Conservation (phyloP, 2,329 filamentous ascomycete genomes). For the Pezicula neosporulosa region DNA sequence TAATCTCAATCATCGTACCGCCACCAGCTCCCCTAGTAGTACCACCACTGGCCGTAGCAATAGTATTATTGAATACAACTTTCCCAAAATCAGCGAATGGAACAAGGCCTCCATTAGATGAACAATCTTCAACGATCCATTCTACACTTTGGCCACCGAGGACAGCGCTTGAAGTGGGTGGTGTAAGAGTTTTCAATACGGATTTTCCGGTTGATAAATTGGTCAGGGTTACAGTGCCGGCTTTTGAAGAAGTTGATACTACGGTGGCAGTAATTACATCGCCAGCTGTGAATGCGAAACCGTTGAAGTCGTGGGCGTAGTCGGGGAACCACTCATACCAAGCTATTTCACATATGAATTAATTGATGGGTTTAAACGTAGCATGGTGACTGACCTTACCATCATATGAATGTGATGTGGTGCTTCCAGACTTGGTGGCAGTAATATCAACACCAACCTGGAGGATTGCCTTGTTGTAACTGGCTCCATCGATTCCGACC, state of each 20-base stretch:
- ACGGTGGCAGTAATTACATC: constrained; percentile 37
- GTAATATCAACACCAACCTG: constrained; percentile 54
- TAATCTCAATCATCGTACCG: too few relatives aligned
- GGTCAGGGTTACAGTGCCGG: too few relatives aligned
- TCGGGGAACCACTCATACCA: constrained; percentile 60
- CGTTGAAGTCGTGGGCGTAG: constrained; percentile 44
- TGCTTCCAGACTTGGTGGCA: constrained; percentile 24
- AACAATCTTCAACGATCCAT: constrained; percentile 48
- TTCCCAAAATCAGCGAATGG: constrained; percentile 38
- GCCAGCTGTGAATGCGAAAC: constrained; percentile 35
- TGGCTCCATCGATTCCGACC: constrained; percentile 29
- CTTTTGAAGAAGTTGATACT: constrained; percentile 28
- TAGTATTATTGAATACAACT: too few relatives aligned
- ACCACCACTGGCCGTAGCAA: too few relatives aligned
- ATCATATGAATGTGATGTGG: too few relatives aligned
- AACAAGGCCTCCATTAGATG: constrained; percentile 33
- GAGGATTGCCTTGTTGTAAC: constrained; percentile 46
- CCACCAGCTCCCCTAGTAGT: too few relatives aligned
- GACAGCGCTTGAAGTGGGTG: constrained; percentile 25
- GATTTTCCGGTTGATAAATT: too few relatives aligned
- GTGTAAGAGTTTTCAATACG: too few relatives aligned
- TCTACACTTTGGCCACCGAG: constrained; percentile 43
- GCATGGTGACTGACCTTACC: constrained; percentile 28
- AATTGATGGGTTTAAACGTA: too few relatives aligned
- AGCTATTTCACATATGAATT: constrained; percentile 20